Evolutionary conservation across 176 grass and related monocot genomes (phyloP).

Genomic region (Aegilops tauschii): DNA sequence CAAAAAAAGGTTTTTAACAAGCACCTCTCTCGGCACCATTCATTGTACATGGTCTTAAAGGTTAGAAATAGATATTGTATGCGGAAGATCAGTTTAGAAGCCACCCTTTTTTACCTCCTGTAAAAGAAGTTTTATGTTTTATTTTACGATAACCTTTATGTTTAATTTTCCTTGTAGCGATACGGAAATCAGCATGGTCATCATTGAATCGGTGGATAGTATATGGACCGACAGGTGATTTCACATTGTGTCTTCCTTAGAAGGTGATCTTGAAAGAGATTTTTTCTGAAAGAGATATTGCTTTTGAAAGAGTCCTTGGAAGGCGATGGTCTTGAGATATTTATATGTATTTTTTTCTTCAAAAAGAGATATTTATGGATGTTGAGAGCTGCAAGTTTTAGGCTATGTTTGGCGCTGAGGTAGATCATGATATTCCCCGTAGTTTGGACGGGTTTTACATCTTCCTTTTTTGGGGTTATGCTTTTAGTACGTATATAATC

Average conservation of each 20-base stretch:
- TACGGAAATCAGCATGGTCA: not conserved
- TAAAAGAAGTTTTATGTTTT: not conserved
- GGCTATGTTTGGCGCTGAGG: not conserved
- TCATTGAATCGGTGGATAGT: not conserved
- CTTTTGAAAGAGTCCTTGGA: too few species aligned
- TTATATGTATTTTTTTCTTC: too few species aligned
- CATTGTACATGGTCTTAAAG: not conserved
- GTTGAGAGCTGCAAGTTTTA: not conserved
- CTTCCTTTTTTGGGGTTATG: not conserved
- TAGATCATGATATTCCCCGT: not conserved
- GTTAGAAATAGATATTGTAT: not conserved
- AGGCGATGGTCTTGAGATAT: too few species aligned
- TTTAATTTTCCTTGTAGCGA: not conserved
- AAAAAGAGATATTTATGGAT: too few species aligned
- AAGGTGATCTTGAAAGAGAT: not conserved
- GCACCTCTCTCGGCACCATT: too few species aligned
- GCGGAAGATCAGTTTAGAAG: not conserved
- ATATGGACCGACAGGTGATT: not conserved
- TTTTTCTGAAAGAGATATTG: too few species aligned
- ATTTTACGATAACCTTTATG: not conserved
- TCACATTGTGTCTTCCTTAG: not conserved
- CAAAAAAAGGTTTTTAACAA: too few species aligned
- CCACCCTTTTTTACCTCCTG: accelerated
- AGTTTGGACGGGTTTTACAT: not conserved
- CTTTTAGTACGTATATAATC: not conserved